Evolutionary conservation across 805 yeast genomes (phyloP), one percentile per base, ranked within the genome.

Genomic region (Jamesozyma spencerorum): DNA sequence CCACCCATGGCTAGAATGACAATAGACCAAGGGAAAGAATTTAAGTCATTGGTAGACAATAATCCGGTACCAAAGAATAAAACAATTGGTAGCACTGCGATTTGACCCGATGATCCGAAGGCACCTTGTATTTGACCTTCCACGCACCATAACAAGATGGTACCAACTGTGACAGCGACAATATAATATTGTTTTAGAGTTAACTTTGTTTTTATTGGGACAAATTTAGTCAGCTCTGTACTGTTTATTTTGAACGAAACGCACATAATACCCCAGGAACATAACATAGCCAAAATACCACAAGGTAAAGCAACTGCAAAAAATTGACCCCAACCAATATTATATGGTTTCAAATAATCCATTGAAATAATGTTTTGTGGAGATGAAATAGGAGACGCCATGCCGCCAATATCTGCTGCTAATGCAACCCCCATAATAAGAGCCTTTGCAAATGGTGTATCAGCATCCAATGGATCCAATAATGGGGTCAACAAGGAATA

Each of bases 1-100:
- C 97, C 97, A 30, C 98, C 98, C 97, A 92, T 90, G 10, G 97
- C 97, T 46, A 90, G 69, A 35, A 88, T 77, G 14, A 92, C 94
- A 55, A 92, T 90, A 5, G 94, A 83, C 98, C 98, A 90, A 19
- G 95, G 85, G 63, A 90, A 90, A 58, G 85, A 85, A 63, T 90
- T 88, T 60, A 90, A 81, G 60, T 92, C 97, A 36, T 85, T 83
- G 1, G 88, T 79, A 5, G 84, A 71, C 44, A 90, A 65, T 27
- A 88, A 60, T 1, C 96, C 96, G 0, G 95, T 77, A 12, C 96
- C 97, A 57, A 90, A 90, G 57, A 92, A 82, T 26, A 87, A 64
- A 14, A 85, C 79, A 43, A 90, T 74, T 8, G 97, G 97, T 26
- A 88, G 67, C 26, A 87, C 71, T 1, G 97, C 95, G 47, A 92